These are phyloP conservation scores for Aspergillus floridensis DNA, from an alignment of 2,329 filamentous ascomycete species.

Conservation along the genomic window DNA sequence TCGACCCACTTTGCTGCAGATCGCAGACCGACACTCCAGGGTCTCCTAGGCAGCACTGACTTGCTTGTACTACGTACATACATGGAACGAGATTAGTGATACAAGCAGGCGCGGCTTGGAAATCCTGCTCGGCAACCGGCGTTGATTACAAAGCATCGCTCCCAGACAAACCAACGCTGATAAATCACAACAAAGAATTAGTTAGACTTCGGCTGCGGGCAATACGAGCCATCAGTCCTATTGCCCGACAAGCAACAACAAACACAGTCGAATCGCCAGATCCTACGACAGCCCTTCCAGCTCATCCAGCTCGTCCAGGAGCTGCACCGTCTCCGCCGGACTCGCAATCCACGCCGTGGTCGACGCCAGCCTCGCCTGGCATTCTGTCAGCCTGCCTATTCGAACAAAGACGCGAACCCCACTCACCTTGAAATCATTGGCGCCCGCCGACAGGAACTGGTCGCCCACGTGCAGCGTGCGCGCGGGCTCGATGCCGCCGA, in stretches of 20 bases:
- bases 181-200: neutral
- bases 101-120: neutral
- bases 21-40: too few species aligned
- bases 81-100: too few species aligned
- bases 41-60: too few species aligned
- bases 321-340: slow-evolving; percentile 81
- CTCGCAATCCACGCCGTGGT: slow-evolving; percentile 97
- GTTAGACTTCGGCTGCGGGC: neutral
- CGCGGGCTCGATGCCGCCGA: slow-evolving; percentile 70
- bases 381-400: neutral
- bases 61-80: too few species aligned
- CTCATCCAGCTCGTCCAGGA: slow-evolving; percentile 91
- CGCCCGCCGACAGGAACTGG: slow-evolving; percentile 91
- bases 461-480: slow-evolving; percentile 91
- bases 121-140: neutral
- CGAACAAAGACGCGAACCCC: neutral
- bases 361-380: slow-evolving; percentile 73
- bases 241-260: too few species aligned
- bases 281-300: slow-evolving; percentile 48
- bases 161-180: neutral
- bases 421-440: slow-evolving; percentile 88
- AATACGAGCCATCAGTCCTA: neutral
- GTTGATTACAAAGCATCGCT: neutral
- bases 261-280: neutral
- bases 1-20: too few species aligned